Base-by-base conservation (phyloP, 441 rosid genomes). In the Euphorbia corollata region DNA sequence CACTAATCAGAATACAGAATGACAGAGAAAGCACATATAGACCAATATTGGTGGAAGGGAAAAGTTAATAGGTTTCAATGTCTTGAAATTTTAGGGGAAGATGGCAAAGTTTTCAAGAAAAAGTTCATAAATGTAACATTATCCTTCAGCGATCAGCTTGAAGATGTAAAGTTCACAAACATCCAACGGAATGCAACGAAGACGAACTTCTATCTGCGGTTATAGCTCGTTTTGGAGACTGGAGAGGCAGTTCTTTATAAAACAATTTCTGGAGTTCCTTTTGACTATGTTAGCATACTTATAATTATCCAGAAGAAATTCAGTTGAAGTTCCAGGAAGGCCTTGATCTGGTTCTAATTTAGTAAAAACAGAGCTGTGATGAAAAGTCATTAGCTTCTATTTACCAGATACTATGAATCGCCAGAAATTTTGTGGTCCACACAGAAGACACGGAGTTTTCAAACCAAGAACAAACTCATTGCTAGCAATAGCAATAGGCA, bases 401-500 rank as follows among this genome's bases (percentile, higher is more conserved):
- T 18, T 57, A 30, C 22, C 45, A 19, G 18, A 15, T 27, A 57
- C 15, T 23, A 43, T 43, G 30, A 67, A 18, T 58, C 38, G 10
- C 22, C 43, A 38, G 48, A 59, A 4, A 45, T 32, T 22, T 59
- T 45, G 16, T 0, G 19, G 30, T 24, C 30, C 15, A 39, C 48
- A 18, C 12, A 38, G 60, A 47, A 58, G 43, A 43, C 30, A 5
- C 41, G 27, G 58, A 15, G 10, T 32, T 59, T 30, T 41, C 47
- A 59, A n/a, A 45, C 47, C 50, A 59, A 18, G 58, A 60, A 13
- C 63, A 56, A 58, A 51, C 18, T 48, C 8, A 32, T 48, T 68
- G 24, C 58, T 45, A 47, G 64, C 19, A 15, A 16, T 13, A 47
- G 2, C 45, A 23, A 22, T 22, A 39, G 8, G 22, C 4, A 64